phyloP scores from a whole-genome alignment of 208 protist genomes.

The Trypanosoma scelopori region DNA sequence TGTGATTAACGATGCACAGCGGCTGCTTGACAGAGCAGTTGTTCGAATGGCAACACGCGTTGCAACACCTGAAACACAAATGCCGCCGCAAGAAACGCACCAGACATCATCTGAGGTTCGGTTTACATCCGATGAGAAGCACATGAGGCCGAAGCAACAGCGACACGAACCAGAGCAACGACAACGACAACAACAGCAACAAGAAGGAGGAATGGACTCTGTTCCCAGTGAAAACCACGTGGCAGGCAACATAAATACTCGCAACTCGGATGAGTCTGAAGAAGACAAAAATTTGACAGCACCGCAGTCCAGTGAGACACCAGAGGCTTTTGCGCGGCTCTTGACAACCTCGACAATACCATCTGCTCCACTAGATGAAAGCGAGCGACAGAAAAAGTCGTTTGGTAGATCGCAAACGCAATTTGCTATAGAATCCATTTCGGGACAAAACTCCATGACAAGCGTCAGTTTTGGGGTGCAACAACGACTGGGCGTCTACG shows the following conservation, averaged over 20 bases:
- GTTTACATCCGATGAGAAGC: no score
- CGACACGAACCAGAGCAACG: no score
- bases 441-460: not conserved
- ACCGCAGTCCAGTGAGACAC: not conserved
- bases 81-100: not conserved
- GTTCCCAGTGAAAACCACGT: no score
- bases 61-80: not conserved
- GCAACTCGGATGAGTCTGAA: not conserved
- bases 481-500: constrained; percentile 29
- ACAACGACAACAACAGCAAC: not conserved
- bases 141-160: not conserved
- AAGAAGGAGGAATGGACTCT: no score
- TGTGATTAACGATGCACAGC: constrained; percentile 36
- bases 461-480: not conserved
- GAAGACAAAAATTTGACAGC: not conserved
- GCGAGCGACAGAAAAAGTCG: not conserved
- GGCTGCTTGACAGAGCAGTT: constrained; percentile 29
- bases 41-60: not conserved
- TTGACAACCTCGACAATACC: constrained; percentile 23
- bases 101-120: not conserved
- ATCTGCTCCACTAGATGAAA: not conserved
- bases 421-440: not conserved
- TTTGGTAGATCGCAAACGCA: constrained; percentile 14
- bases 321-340: constrained; percentile 4
- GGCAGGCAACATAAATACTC: no score